Percentiles rank a stretch among this genome's conserved stretches.
phyloP scores from a whole-genome alignment of 495 filamentous ascomycete species.

The Ramalina peruviana region DNA sequence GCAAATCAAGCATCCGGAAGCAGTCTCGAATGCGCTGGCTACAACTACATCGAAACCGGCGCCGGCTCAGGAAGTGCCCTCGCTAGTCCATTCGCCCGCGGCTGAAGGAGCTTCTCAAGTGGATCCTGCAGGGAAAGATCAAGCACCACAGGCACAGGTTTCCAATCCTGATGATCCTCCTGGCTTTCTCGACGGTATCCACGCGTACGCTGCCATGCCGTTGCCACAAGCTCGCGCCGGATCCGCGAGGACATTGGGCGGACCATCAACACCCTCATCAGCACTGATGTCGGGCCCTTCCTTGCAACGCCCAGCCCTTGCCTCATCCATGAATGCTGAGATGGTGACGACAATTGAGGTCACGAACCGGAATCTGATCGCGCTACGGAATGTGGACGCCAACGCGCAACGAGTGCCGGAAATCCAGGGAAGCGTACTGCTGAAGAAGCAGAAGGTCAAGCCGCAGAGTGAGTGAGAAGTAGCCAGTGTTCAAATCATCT shows the following conservation, averaged over 20 bases:
- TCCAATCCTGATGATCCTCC: constrained; percentile 8
- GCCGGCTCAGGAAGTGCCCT: not conserved
- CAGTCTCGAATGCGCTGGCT: not conserved
- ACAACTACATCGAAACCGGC: not conserved
- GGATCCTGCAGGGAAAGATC: not conserved
- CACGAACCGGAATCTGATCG: constrained; percentile 35
- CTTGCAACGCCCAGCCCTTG: no score
- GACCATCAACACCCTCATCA: not conserved
- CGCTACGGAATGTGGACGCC: constrained; percentile 42
- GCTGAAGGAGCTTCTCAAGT: no score
- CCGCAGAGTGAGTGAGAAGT: constrained; percentile 29
- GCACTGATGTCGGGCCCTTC: not conserved
- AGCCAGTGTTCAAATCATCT: not conserved
- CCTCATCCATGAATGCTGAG: constrained; percentile 24
- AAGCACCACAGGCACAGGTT: constrained; percentile 3
- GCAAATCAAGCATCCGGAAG: constrained; percentile 18
- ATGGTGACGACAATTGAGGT: constrained; percentile 24
- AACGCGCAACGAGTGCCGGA: constrained; percentile 18
- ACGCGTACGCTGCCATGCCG: constrained; percentile 21
- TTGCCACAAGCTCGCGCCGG: constrained; percentile 7
- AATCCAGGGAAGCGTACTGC: constrained; percentile 33
- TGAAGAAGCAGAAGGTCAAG: constrained; percentile 43
- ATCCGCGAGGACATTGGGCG: constrained; percentile 5
- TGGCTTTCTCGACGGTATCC: constrained; percentile 21
- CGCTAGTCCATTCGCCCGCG: no score